These are phyloP conservation scores for Rhododendron molle DNA, from an alignment of 148 eudicot genomes.

Conservation along the genomic window DNA sequence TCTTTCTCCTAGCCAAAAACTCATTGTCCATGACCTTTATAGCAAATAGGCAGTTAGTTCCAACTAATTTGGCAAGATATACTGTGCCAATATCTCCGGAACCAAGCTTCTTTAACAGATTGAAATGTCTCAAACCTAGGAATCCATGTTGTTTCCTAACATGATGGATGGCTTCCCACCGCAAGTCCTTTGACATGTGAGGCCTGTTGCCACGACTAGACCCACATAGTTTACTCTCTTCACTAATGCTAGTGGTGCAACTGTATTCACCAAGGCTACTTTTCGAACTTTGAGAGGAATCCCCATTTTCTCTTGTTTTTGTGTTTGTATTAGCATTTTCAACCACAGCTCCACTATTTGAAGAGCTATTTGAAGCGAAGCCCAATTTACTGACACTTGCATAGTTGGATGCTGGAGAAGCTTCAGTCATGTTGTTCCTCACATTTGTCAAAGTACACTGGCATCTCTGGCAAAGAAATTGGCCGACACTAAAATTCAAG, in stretches of 20 bases:
- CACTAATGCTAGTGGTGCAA: constrained; percentile 71
- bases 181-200: constrained; percentile 85
- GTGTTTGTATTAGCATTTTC: constrained; percentile 31
- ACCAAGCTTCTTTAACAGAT: constrained; percentile 87
- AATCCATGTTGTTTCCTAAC: constrained; percentile 59
- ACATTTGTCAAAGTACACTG: constrained; percentile 58
- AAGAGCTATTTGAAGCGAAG: constrained; percentile 24
- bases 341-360: constrained; percentile 23
- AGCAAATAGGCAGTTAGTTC: constrained; percentile 74
- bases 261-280: constrained; percentile 74
- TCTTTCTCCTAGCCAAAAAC: constrained; percentile 76
- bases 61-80: constrained; percentile 83
- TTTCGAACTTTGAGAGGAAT: constrained; percentile 73
- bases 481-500: constrained; percentile 34
- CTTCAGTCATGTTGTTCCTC: constrained; percentile 36
- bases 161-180: constrained; percentile 79
- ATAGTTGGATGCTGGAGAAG: constrained; percentile 27
- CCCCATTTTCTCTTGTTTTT: constrained; percentile 44
- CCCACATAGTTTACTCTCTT: constrained; percentile 74
- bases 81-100: constrained; percentile 97
- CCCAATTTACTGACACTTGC: constrained; percentile 31
- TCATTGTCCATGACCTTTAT: constrained; percentile 97
- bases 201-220: constrained; percentile 73
- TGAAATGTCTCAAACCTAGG: constrained; percentile 68
- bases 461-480: constrained; percentile 78